A percentile compares a stretch with the other conserved stretches of the same genome.
phyloP scores from a whole-genome alignment of 1,284 basidiomycete species.

The Tetrapyrgos nigripes region DNA sequence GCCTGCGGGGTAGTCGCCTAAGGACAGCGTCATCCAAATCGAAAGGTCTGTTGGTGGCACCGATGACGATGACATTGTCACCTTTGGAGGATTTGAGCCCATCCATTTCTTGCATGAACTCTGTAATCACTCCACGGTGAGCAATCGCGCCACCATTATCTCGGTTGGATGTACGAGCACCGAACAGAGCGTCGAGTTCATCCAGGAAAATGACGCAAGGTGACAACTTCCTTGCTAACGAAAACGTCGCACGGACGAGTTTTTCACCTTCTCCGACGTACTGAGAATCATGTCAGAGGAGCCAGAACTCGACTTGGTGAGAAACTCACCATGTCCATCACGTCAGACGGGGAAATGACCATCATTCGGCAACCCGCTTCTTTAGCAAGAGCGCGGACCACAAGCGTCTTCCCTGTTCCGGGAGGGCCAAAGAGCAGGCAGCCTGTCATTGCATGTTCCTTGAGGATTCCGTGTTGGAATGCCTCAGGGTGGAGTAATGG shows the following conservation, averaged over 20 bases:
- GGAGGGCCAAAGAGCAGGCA: constrained; percentile 91
- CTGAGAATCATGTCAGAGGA: constrained; percentile 45
- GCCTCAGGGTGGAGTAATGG: constrained; percentile 91
- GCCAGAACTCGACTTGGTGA: neutral
- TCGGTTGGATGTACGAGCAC: constrained; percentile 82
- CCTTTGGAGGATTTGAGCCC: constrained; percentile 84
- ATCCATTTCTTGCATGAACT: constrained; percentile 99
- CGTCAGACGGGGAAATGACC: constrained; percentile 82
- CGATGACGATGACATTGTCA: constrained; percentile 90
- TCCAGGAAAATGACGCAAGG: constrained; percentile 97
- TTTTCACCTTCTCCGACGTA: constrained; percentile 97
- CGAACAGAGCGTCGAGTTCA: constrained; percentile 94
- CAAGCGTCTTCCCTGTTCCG: constrained; percentile 90
- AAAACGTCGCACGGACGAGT: constrained; percentile 90
- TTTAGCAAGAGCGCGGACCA: constrained; percentile 90
- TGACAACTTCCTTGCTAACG: constrained; percentile 84
- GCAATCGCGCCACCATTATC: constrained; percentile 85
- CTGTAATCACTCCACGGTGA: constrained; percentile 86
- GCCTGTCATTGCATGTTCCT: constrained; percentile 88
- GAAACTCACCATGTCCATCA: constrained; percentile 83
- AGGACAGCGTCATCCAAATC: constrained; percentile 88
- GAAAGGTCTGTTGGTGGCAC: constrained; percentile 92
- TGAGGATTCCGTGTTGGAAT: constrained; percentile 90
- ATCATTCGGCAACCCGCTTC: constrained; percentile 93
- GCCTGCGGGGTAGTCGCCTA: constrained; percentile 80